Percentiles rank a stretch among this genome's conserved stretches.
Conservation (phyloP, 1,284 basidiomycete species). For the Neotropicomus parvogracilis region DNA sequence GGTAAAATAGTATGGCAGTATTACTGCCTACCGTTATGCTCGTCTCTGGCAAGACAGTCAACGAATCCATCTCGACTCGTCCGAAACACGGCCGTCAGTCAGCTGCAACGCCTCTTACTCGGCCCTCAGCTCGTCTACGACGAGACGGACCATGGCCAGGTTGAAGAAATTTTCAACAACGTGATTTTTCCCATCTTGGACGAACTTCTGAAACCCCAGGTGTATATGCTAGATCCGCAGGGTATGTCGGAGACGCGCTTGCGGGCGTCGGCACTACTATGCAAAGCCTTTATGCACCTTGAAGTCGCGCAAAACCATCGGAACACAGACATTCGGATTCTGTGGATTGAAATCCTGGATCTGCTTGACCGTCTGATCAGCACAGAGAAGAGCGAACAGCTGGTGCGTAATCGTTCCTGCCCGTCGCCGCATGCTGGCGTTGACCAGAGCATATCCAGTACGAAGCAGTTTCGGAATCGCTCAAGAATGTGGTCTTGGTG, state of each 20-base stretch:
- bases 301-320: conserved; percentile 70
- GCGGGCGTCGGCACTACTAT: conserved; percentile 82
- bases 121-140: conserved; percentile 70
- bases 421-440: conserved; percentile 6
- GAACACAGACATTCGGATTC: conserved; percentile 66
- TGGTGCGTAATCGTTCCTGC: conserved; percentile 55
- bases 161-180: conserved; percentile 84
- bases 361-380: conserved; percentile 88
- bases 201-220: conserved; percentile 84
- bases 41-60: conserved; percentile 80
- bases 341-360: conserved; percentile 94
- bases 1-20: conserved; percentile 69
- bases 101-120: conserved; percentile 86
- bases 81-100: conserved; percentile 78
- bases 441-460: conserved; percentile 48
- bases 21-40: conserved; percentile 77
- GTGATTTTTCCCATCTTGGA: conserved; percentile 93
- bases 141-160: conserved; percentile 54
- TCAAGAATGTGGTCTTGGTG: conserved; percentile 96
- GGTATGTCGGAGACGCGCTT: conserved; percentile 90
- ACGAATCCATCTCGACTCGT: conserved; percentile 83
- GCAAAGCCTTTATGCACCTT: conserved; percentile 95
- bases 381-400: conserved; percentile 76
- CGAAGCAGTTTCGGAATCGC: conserved; percentile 92
- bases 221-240: conserved; percentile 74